A percentile compares a stretch with the other conserved stretches of the same genome.
These are phyloP conservation scores for Boehmeria nivea DNA, from an alignment of 306 rosid species.

Conservation along the genomic window DNA sequence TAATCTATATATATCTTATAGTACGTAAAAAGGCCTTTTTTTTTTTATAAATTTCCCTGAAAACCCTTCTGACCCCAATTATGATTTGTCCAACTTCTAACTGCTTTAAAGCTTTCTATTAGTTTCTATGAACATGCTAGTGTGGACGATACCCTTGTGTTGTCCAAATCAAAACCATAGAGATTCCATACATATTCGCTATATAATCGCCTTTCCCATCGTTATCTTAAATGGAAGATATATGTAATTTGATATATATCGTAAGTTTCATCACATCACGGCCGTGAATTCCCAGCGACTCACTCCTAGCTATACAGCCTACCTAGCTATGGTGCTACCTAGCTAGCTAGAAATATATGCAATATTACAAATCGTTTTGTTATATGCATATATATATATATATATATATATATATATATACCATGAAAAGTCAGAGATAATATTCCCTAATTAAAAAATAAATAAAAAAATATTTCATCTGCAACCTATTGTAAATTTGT, in stretches of 20 bases:
- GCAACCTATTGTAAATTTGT: no score
- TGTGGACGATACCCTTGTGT: constrained; percentile 14
- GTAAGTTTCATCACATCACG: background rate
- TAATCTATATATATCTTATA: background rate
- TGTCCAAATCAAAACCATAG: constrained; percentile 5
- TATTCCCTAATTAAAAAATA: no score
- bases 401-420: no score
- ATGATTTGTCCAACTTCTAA: background rate
- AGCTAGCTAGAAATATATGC: no score
- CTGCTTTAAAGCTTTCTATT: background rate
- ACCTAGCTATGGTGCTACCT: no score
- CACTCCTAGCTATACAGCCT: no score
- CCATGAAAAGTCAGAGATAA: no score
- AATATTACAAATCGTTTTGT: background rate
- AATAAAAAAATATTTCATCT: no score
- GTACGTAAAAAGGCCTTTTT: background rate
- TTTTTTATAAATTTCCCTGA: no score
- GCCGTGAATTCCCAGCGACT: no score
- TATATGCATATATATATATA: background rate
- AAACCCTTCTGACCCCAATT: background rate
- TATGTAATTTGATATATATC: background rate
- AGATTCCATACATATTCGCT: background rate
- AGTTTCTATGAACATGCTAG: constrained; percentile 2
- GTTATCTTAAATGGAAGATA: background rate
- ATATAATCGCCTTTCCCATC: constrained; percentile 7